Conservation (phyloP, 306 rosid species). For the Herpetospermum pedunculosum region DNA sequence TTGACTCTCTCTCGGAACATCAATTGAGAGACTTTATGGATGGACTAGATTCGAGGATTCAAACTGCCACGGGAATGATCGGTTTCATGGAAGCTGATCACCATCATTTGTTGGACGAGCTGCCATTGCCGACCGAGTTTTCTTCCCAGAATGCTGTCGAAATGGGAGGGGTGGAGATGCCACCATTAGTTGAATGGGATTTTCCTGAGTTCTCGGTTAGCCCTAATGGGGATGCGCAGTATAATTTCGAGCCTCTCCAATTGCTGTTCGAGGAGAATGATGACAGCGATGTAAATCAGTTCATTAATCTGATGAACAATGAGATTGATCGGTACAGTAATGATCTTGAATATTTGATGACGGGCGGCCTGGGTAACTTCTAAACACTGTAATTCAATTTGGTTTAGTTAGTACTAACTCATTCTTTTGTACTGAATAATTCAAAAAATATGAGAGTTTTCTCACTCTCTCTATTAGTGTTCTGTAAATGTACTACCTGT, state of each 20-base stretch:
- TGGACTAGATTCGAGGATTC: neutral
- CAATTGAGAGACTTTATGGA: neutral
- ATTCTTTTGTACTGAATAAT: too few relatives aligned
- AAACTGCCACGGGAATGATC: neutral
- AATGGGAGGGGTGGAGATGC: neutral
- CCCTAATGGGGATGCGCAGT: too few relatives aligned
- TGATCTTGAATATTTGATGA: neutral
- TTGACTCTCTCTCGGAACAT: neutral
- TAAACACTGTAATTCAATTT: too few relatives aligned
- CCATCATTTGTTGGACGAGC: too few relatives aligned
- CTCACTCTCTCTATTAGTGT: too few relatives aligned
- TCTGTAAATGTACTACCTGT: too few relatives aligned
- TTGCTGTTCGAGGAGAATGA: neutral
- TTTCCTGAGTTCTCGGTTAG: too few relatives aligned
- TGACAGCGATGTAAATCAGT: neutral
- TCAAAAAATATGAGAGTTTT: too few relatives aligned
- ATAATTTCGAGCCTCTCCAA: too few relatives aligned
- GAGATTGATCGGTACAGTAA: neutral
- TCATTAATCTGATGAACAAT: neutral
- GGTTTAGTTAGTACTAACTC: too few relatives aligned
- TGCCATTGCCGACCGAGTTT: too few relatives aligned
- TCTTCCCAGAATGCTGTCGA: neutral
- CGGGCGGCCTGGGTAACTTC: neutral
- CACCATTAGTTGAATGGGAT: neutral
- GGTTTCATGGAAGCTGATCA: neutral